Evolutionary conservation across 1,139 yeast genomes (phyloP), one percentile per base, ranked within the genome.

Genomic region (Geotrichum europaeum): DNA sequence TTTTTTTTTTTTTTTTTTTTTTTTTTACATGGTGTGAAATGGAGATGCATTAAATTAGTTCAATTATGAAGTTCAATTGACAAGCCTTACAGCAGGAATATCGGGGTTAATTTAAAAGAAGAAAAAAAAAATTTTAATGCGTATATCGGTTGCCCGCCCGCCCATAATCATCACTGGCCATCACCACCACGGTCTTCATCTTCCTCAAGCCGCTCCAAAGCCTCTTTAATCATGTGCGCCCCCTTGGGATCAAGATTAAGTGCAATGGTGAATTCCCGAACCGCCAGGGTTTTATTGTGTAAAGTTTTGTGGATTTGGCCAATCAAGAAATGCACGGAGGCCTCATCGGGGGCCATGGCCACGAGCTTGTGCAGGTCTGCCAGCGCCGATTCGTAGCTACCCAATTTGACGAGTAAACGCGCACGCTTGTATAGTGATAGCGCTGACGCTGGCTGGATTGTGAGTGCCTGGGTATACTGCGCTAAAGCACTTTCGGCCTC

Each of bases 241-340:
- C 97, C 97, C 72, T 91, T 92, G 7, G 98, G 98, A 74, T 94
- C 98, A 67, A 94, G 79, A 69, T 90, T 89, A 75, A 90, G 79
- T 0, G 99, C 98, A 56, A 87, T 84, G 0, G 98, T 94, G 68
- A 89, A 89, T 68, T 90, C 96, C 67, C 84, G 84, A 53, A 94
- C 83, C 1, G 99, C 98, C 65, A 81, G 84, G 66, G 83, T 84
- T 69, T 85, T 86, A 66, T 89, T 85, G 45, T 87, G 85, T 66
- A 87, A 83, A 49, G 87, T 82, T 69, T 87, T 89, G 78, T 91
- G 90, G 63, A 92, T 79, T 71, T 91, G 92, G 22, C 97, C 99
- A 57, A 94, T 78, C 57, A 92, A 75, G 75, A 88, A 90, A 73
- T 92, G 97, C 30, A 94, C 96, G 60, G 91, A 85, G 0, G 97